Percentiles rank a stretch among this genome's conserved stretches.
Conservation (phyloP, 176 grass and related monocot species). For the Pharus latifolius region DNA sequence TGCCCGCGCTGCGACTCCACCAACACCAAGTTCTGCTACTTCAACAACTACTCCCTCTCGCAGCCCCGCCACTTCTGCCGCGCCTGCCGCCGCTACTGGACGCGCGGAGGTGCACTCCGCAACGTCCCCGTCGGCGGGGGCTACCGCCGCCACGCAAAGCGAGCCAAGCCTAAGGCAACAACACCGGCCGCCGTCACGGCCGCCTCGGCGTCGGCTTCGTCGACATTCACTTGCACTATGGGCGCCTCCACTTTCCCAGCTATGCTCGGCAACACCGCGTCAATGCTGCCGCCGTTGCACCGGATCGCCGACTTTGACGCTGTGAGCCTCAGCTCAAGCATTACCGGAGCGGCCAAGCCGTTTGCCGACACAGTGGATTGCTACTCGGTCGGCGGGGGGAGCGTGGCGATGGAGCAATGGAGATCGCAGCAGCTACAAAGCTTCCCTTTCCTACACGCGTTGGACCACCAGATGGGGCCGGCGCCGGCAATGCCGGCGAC, state of each 20-base stretch:
- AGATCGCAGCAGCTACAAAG: not conserved
- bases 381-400: not conserved
- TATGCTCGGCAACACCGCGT: not conserved
- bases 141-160: slow-evolving; percentile 35
- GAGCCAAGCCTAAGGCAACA: slow-evolving; percentile 1
- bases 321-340: not conserved
- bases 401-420: not conserved
- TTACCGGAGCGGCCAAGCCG: not conserved
- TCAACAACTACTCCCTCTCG: slow-evolving; percentile 47
- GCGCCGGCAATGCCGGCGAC: not conserved
- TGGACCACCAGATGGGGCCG: slow-evolving; percentile 14
- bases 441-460: slow-evolving; percentile 14
- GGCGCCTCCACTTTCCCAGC: not conserved
- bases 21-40: slow-evolving; percentile 59
- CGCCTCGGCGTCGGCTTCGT: not conserved
- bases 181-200: not conserved
- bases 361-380: not conserved
- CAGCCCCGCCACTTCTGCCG: slow-evolving; percentile 49
- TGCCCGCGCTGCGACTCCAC: slow-evolving; percentile 43
- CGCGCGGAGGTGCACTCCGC: slow-evolving; percentile 43
- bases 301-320: slow-evolving; percentile 6
- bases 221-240: not conserved
- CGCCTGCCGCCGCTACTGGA: slow-evolving; percentile 51
- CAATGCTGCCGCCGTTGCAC: not conserved
- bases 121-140: slow-evolving; percentile 52